Evolutionary conservation across 495 filamentous ascomycete genomes (phyloP), one percentile per base, ranked within the genome.

Genomic region (Penicillium bialowiezense): DNA sequence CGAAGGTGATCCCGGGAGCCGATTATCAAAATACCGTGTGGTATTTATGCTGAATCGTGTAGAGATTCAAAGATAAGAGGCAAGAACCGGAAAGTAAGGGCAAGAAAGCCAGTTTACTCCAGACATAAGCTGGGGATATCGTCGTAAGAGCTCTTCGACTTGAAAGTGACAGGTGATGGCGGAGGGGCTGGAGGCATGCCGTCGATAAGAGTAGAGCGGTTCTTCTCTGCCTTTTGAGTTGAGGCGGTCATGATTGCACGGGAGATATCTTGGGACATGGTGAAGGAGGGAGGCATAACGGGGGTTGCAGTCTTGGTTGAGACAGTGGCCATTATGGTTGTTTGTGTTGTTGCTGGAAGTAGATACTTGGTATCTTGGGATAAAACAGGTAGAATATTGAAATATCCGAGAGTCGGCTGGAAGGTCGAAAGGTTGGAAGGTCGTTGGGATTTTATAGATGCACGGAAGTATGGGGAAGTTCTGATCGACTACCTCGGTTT

Each of bases 101-200:
- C 28, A 3, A 35, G 12, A 29, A 14, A 19, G 3, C 15, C 7
- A 14, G 21, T 50, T 43, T 50, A 61, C 52, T 61, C 60, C n/a
- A 64, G 44, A 31, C 44, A 56, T 43, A 64, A 20, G 20, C 41
- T 49, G 17, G 51, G 50, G 18, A 64, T 56, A n/a, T 64, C 49
- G 23, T 55, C 52, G 18, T 37, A 51, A 14, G 9, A 19, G 9
- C 19, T 21, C 19, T 61, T 58, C 33, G 54, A 50, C 17, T 59
- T 49, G 31, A 69, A 73, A 41, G 65, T 63, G 42, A 77, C 72
- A 0, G 75, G 76, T 2, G 71, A 75, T 5, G 76, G 76, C 14
- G 76, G 76, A 6, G 75, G 76, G 5, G 60, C 60, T 0, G 76
- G 72, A 7, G 76, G 73, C 21, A 74, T 68, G 7, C 62, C 62